Percentiles rank a stretch among this genome's conserved stretches.
Evolutionary conservation across 345 rosid species (phyloP).

Genomic region (Eucalyptus polyanthemos): DNA sequence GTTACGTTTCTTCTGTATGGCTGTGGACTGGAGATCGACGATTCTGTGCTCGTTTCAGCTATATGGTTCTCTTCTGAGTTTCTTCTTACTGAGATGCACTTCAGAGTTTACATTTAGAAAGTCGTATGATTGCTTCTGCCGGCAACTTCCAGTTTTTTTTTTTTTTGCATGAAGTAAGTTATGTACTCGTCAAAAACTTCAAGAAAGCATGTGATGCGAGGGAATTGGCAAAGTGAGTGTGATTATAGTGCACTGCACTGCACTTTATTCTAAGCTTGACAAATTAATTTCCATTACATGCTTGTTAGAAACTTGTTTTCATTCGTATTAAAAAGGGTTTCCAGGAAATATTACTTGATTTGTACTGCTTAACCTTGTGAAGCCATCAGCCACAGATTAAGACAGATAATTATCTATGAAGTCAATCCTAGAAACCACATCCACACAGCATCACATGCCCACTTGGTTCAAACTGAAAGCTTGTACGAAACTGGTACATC

Average conservation of each 20-base stretch:
- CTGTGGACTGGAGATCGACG: accelerated
- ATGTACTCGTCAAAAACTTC: neutral
- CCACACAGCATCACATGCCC: neutral
- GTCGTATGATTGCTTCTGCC: too few species aligned
- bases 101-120: too few species aligned
- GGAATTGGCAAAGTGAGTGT: neutral
- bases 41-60: neutral
- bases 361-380: neutral
- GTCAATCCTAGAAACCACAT: neutral
- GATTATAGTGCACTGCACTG: neutral
- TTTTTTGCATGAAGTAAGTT: neutral
- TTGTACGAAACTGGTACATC: neutral
- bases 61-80: neutral
- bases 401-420: constrained; percentile 44
- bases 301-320: neutral
- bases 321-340: neutral
- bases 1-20: neutral
- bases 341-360: neutral
- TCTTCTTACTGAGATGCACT: neutral
- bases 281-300: neutral
- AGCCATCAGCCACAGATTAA: constrained; percentile 82
- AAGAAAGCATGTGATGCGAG: neutral
- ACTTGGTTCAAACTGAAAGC: neutral
- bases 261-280: too few species aligned
- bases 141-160: too few species aligned